Conservation (phyloP, 2,329 filamentous ascomycete genomes). For the Aspergillus novoparasiticus region DNA sequence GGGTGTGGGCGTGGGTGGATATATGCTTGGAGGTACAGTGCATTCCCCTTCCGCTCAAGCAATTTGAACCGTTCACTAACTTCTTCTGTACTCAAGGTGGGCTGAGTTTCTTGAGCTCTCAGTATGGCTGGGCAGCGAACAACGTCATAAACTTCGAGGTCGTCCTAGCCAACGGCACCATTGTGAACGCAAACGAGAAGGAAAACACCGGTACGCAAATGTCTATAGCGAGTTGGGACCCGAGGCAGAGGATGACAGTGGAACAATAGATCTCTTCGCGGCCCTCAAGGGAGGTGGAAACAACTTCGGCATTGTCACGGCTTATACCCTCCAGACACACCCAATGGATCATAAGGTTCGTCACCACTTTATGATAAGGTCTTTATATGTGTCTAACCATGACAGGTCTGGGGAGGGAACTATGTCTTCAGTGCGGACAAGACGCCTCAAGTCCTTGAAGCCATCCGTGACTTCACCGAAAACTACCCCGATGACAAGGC, state of each 20-base stretch:
- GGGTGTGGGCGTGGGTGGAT: slow-evolving; percentile 52
- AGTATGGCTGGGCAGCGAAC: slow-evolving; percentile 54
- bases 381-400: background rate
- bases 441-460: slow-evolving; percentile 37
- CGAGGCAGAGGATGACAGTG: no score
- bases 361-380: background rate
- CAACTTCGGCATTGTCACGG: slow-evolving; percentile 50
- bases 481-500: slow-evolving; percentile 63
- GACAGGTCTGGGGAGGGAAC: slow-evolving; percentile 53
- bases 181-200: slow-evolving; percentile 44
- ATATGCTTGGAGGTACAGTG: slow-evolving; percentile 46
- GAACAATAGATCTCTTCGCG: slow-evolving; percentile 40
- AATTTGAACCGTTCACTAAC: background rate
- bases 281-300: slow-evolving; percentile 48
- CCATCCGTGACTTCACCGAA: slow-evolving; percentile 38
- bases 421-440: slow-evolving; percentile 42
- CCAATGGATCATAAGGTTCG: slow-evolving; percentile 31
- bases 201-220: slow-evolving; percentile 32
- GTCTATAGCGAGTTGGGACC: background rate
- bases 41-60: slow-evolving; percentile 1
- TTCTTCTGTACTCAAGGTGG: slow-evolving; percentile 24
- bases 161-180: slow-evolving; percentile 50
- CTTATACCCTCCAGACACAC: slow-evolving; percentile 38
- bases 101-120: slow-evolving; percentile 53
- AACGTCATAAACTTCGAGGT: slow-evolving; percentile 52